Conservation (phyloP, 192 early-diverging fungal genomes). For the Podila verticillata region DNA sequence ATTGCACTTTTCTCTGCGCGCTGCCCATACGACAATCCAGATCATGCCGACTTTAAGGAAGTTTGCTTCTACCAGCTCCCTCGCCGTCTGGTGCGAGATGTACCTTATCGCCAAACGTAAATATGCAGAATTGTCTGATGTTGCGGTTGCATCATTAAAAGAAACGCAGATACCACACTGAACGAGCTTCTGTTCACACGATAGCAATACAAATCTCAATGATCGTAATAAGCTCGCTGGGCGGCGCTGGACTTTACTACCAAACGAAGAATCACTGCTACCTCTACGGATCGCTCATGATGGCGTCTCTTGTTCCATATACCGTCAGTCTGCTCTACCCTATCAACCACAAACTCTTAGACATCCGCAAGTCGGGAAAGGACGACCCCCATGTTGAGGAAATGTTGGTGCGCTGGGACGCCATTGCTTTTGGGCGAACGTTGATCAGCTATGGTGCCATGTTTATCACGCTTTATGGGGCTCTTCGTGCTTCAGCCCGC, state of each 20-base stretch:
- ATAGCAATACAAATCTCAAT: constrained; percentile 29
- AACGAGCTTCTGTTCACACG: neutral
- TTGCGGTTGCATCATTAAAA: neutral
- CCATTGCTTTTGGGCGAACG: constrained; percentile 25
- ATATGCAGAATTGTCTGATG: neutral
- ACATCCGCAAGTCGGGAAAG: constrained; percentile 22
- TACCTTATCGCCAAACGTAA: constrained; percentile 27
- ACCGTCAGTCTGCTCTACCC: constrained; percentile 9
- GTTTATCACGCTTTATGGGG: constrained; percentile 24
- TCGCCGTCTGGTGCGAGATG: constrained; percentile 44
- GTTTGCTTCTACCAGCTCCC: constrained; percentile 36
- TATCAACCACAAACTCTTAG: constrained; percentile 32
- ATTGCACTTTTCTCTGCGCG: too few species aligned
- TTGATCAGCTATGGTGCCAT: constrained; percentile 24
- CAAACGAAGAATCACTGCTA: constrained; percentile 29
- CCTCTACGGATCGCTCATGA: constrained; percentile 17
- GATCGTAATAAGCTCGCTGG: constrained; percentile 11
- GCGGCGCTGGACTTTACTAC: constrained; percentile 18
- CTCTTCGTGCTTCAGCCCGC: neutral
- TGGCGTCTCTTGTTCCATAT: constrained; percentile 18
- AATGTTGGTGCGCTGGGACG: constrained; percentile 28
- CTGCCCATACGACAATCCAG: neutral
- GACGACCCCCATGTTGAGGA: constrained; percentile 21
- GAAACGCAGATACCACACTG: neutral
- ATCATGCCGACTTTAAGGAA: constrained; percentile 35